phyloP scores from a whole-genome alignment of 2,329 filamentous ascomycete species.

The Ophiostoma tasmaniense region DNA sequence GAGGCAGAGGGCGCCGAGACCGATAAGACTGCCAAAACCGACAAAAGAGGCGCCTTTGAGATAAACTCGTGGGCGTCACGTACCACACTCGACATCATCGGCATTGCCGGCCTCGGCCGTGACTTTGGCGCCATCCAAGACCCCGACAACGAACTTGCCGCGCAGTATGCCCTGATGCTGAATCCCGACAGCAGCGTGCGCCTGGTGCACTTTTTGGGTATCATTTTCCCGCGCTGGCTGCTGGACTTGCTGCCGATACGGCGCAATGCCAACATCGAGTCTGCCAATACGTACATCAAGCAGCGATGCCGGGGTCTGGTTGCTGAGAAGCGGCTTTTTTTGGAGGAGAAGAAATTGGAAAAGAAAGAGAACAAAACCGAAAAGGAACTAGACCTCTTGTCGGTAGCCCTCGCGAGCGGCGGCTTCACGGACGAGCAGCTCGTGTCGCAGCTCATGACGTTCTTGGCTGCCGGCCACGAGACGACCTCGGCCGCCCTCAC shows the following conservation, averaged over 20 bases:
- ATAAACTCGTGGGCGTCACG: constrained; percentile 56
- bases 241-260: constrained; percentile 57
- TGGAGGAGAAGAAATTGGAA: neutral
- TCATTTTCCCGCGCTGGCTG: constrained; percentile 57
- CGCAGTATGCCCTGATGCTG: constrained; percentile 50
- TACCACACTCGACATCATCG: constrained; percentile 67
- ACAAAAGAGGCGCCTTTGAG: constrained; percentile 38
- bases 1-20: neutral
- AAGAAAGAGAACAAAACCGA: constrained; percentile 19
- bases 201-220: constrained; percentile 47
- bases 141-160: constrained; percentile 49
- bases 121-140: constrained; percentile 61
- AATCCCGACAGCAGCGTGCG: constrained; percentile 43
- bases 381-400: constrained; percentile 64
- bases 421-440: constrained; percentile 70
- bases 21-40: constrained; percentile 30
- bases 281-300: constrained; percentile 52
- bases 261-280: constrained; percentile 56
- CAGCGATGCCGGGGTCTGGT: constrained; percentile 61
- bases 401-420: constrained; percentile 67
- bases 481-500: constrained; percentile 68
- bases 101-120: constrained; percentile 59
- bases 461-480: constrained; percentile 74
- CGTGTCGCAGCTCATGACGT: constrained; percentile 86
- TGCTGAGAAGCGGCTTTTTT: constrained; percentile 50